Base-by-base conservation (phyloP, 768 basidiomycete species). In the Hydnomerulius pinastri region DNA sequence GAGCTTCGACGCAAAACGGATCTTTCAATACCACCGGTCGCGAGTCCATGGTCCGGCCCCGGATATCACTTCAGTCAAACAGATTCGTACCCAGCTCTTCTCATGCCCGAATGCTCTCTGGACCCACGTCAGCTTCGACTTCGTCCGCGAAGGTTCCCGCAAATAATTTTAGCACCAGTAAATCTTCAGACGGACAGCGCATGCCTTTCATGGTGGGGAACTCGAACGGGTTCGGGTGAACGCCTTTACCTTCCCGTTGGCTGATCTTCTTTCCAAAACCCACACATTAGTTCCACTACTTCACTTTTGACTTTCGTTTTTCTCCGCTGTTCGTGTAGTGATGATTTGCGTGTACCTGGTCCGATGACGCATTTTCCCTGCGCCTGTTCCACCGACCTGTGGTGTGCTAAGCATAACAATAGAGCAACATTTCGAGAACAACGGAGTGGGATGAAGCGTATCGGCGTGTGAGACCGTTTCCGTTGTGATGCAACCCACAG, bases 141-240 rank as follows among this genome's bases (percentile, higher is more conserved):
- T 56, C 70, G 21, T 52, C 62, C n/a, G 53, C 60, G 25, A 57
- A 44, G 53, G 17, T 39, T 37, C 4, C 43, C 8, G 27, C 29
- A 42, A 29, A 48, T 24, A 56, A 43, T 18, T 24, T 44, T 18
- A 43, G 45, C 25, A 32, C 37, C 15, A 44, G 43, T 18, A 58
- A 47, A 33, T 54, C 63, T 28, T 65, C 69, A 18, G 64, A 69
- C 35, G 70, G 68, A 45, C 83, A 86, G 51, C 75, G 83, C 58
- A 70, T 73, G 53, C 79, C 82, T 35, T 86, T 86, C 62, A 60
- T 78, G 30, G 74, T 73, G 24, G 69, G 71, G 21, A 46, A 56
- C 32, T 52, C 67, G 30, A 66, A 60, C 23, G 65, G 63, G 35
- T 67, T 71, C 51, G 62, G 68, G 37, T 72, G 56, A 63, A 36